Base-by-base conservation (phyloP, 2,329 filamentous ascomycete species). In the Lizonia empirigonia region DNA sequence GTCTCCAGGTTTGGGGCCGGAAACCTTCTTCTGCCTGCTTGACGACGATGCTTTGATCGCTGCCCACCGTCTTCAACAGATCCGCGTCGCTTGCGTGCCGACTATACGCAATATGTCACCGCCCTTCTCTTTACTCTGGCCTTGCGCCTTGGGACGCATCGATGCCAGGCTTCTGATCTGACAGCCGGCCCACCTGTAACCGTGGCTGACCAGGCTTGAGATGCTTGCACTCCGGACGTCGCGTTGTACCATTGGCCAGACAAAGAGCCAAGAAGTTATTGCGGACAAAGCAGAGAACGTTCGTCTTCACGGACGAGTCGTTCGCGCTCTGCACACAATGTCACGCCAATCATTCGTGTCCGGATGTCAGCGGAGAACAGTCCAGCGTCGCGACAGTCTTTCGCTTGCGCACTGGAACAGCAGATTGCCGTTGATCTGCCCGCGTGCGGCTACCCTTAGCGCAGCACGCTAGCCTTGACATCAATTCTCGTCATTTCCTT, bases 401-500 rank as follows among this genome's bases (percentile, higher is more conserved):
- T 65, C 64, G 66, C 64, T 67, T 63, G 60, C 44, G 41, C 36
- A 32, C 41, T 52, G 49, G 38, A 52, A 52, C 57, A 46, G 44
- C 49, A 52, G 56, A 63, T 62, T 58, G 55, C 62, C 59, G 60
- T 61, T 68, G 67, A 70, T 69, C 67, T 62, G 61, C n/a, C n/a
- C n/a, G n/a, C 67, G 60, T 67, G 63, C 63, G 65, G 67, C 65
- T 69, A 63, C 55, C 47, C 51, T 64, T 67, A 69, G 65, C 57
- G 54, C 58, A 49, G 41, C 51, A 26, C 35, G 32, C 44, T 49
- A 54, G 39, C 41, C 22, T 34, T 36, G 39, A 50, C 46, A 22
- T 38, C 36, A 22, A 37, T 9, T 23, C 32, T 42, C 37, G 38
- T 52, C 49, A 47, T 47, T 38, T 42, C 37, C 44, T 52, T 41